phyloP scores from a whole-genome alignment of 345 rosid genomes.

The Raphanus raphanistrum region DNA sequence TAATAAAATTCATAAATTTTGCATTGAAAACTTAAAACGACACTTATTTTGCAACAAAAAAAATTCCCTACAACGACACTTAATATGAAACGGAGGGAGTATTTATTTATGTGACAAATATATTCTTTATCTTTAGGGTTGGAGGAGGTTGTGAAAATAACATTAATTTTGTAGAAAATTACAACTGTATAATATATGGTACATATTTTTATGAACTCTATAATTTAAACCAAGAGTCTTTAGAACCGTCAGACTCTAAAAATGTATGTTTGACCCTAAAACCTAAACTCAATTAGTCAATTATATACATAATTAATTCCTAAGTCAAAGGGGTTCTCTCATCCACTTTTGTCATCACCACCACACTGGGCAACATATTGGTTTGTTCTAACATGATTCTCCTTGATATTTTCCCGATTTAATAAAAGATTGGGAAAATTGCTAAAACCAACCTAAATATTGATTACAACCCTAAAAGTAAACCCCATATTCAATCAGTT shows the following conservation, averaged over 20 bases:
- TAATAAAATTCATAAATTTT: too few relatives aligned
- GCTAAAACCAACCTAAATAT: too few relatives aligned
- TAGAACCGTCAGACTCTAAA: neutral
- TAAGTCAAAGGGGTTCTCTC: constrained; percentile 15
- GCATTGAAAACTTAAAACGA: too few relatives aligned
- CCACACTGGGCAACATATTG: constrained; percentile 26
- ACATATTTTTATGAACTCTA: neutral
- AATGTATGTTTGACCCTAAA: neutral
- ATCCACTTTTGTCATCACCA: constrained; percentile 32
- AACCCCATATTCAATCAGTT: too few relatives aligned
- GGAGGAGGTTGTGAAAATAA: neutral
- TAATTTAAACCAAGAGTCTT: neutral
- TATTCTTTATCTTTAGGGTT: neutral
- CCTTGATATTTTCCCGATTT: constrained; percentile 29
- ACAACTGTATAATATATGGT: neutral
- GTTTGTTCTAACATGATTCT: constrained; percentile 25
- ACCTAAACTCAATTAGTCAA: neutral
- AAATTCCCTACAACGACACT: too few relatives aligned
- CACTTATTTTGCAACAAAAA: too few relatives aligned
- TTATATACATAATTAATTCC: constrained; percentile 6
- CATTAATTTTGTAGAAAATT: neutral
- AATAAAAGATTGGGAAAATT: constrained; percentile 22
- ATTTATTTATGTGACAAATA: too few relatives aligned
- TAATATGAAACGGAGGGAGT: too few relatives aligned
- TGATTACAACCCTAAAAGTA: too few relatives aligned